Base-by-base conservation (phyloP, 2,329 filamentous ascomycete genomes). In the Dendrostoma leiphaemia region DNA sequence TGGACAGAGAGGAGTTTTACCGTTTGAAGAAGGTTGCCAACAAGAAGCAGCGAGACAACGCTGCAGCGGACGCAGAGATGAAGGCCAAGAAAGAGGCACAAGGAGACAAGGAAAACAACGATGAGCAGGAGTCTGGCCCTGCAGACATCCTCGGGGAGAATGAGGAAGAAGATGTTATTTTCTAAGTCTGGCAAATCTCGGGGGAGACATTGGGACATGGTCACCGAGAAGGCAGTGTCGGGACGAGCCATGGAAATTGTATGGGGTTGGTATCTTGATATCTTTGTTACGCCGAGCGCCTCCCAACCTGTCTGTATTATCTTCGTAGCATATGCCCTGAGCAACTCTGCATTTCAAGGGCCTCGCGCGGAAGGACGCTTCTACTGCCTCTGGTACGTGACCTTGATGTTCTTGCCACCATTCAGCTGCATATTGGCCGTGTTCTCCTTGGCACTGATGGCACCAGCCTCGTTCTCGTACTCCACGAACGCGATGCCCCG, bases 1-100 rank as follows among this genome's bases (percentile, higher is more conserved):
- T 99, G 48, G 95, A 97, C 73, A 85, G 94, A 78, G 94, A 97
- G 71, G 94, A 99, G 70, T 99, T 99, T 71, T 99, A 97, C 74
- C 82, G 94, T 61, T 74, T 99, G 68, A 99, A 99, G 76, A 99
- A 99, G 79, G 89, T 93, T 32, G 89, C 90, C 45, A 83, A 83
- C 69, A 93, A 93, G 76, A 93, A 93, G 70, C 87, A 91, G 69
- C 79, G 88, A 64, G 89, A 92, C 63, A 86, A 77, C 29, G 89
- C 88, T 10, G 84, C 79, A 10, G 80, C 83, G 45, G 88, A 92
- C 63, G 87, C 84, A 26, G 86, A 91, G 70, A 83, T 94, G 68
- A 88, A 88, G 66, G 84, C 84, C 26, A 89, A 86, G 69, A 87
- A 85, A 67, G 81, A 83, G 51, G 77, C 74, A 17, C 66, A 71